A percentile compares a stretch with the other conserved stretches of the same genome.
Conservation (phyloP, 129 eudicot genomes). For the Escallonia rubra region DNA sequence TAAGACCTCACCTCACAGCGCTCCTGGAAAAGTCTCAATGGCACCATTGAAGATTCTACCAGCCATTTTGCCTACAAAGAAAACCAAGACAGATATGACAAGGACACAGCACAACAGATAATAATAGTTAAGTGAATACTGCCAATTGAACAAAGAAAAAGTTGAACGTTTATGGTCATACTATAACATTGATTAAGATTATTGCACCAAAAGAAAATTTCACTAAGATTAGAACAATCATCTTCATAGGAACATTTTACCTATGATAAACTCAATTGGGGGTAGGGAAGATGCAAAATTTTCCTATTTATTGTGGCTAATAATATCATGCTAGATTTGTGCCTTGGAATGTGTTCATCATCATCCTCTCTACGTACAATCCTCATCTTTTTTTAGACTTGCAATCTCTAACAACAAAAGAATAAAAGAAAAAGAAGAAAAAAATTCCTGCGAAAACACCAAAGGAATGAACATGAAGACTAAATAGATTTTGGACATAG, state of each 20-base stretch:
- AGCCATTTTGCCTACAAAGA: conserved; percentile 84
- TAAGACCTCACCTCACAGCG: conserved; percentile 77
- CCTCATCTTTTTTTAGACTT: no score
- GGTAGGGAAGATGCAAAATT: background rate
- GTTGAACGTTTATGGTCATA: background rate
- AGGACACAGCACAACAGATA: background rate
- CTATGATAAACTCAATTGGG: background rate
- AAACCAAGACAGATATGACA: conserved; percentile 10
- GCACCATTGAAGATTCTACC: conserved; percentile 84
- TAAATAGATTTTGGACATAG: no score
- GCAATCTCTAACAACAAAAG: no score
- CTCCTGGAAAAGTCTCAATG: conserved; percentile 89
- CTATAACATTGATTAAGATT: background rate
- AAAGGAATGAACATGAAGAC: no score
- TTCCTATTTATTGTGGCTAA: no score
- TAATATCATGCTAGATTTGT: no score
- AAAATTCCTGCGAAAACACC: no score
- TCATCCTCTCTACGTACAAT: no score
- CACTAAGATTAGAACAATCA: background rate
- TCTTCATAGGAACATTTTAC: background rate
- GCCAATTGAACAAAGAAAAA: background rate
- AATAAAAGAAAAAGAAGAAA: no score
- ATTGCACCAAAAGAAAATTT: no score
- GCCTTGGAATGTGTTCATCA: no score
- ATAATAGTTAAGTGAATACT: background rate